Conservation (phyloP, 2,329 filamentous ascomycete genomes). For the Chaetomium sp. region DNA sequence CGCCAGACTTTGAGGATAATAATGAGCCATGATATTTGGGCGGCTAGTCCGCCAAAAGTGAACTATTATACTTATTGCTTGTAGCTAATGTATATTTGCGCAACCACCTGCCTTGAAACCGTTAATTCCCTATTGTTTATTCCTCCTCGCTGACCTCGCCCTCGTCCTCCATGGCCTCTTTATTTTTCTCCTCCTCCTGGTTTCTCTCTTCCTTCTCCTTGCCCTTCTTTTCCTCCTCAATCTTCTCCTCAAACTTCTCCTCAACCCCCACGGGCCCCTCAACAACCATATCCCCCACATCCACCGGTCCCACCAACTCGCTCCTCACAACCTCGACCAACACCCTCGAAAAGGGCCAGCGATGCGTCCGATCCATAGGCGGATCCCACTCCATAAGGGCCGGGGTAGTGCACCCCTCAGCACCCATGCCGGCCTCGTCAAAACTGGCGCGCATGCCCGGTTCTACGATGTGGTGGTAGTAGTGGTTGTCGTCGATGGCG, state of each 20-base stretch:
- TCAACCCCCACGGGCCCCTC: slow-evolving; percentile 1
- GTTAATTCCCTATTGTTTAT: too few relatives aligned
- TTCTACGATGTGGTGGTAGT: slow-evolving; percentile 1
- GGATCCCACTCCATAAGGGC: slow-evolving; percentile 9
- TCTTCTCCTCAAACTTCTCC: neutral
- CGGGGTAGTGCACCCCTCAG: neutral
- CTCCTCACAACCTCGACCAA: slow-evolving; percentile 10
- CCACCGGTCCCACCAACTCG: slow-evolving; percentile 14
- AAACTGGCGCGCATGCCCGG: slow-evolving; percentile 1
- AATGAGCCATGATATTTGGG: too few relatives aligned
- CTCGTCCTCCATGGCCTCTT: too few relatives aligned
- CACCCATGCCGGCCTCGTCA: neutral
- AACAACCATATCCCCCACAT: slow-evolving; percentile 19
- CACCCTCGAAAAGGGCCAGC: slow-evolving; percentile 17
- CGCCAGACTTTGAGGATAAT: too few relatives aligned
- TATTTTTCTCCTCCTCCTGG: too few relatives aligned
- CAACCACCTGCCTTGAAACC: too few relatives aligned
- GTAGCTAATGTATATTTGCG: too few relatives aligned
- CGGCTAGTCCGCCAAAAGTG: too few relatives aligned
- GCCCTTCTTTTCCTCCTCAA: too few relatives aligned
- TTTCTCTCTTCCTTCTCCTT: too few relatives aligned
- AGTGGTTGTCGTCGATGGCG: slow-evolving; percentile 9
- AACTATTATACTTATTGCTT: too few relatives aligned
- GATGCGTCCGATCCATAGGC: neutral
- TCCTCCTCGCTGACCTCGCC: too few relatives aligned